phyloP scores from a whole-genome alignment of 192 early-diverging fungal species.

The Haplosporangium gracile region DNA sequence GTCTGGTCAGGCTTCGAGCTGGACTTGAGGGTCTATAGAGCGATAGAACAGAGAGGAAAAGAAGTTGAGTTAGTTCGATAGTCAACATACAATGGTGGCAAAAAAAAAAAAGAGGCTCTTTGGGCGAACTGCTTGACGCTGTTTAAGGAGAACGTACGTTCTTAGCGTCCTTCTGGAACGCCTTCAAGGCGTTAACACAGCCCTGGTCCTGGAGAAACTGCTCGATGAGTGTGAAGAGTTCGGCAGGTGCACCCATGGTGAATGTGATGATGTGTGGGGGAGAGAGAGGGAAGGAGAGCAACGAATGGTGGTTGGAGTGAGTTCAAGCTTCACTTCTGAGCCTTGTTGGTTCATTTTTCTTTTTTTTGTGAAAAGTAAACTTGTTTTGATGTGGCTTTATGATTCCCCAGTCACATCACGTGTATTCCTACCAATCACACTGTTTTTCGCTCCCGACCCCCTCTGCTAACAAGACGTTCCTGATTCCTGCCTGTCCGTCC shows the following conservation, averaged over 20 bases:
- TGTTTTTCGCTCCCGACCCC: background rate
- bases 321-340: background rate
- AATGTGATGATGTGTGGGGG: background rate
- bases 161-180: slow-evolving; percentile 56
- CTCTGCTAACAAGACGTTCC: background rate
- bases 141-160: slow-evolving; percentile 21
- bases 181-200: slow-evolving; percentile 48
- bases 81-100: background rate
- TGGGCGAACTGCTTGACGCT: background rate
- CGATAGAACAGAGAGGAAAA: background rate
- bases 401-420: slow-evolving; percentile 5
- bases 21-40: slow-evolving; percentile 42
- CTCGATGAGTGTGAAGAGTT: slow-evolving; percentile 52
- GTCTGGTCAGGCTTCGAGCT: slow-evolving; percentile 42
- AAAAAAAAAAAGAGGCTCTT: background rate
- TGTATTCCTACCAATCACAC: background rate
- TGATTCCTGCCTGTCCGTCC: background rate
- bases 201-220: slow-evolving; percentile 51
- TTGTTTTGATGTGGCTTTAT: slow-evolving; percentile 49
- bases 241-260: slow-evolving; percentile 49
- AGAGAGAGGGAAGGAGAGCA: background rate
- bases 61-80: background rate
- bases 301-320: background rate
- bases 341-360: background rate
- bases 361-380: slow-evolving; percentile 9